Base-by-base conservation (phyloP, 176 grass and related monocot genomes). In the Calamus simplicifolius region DNA sequence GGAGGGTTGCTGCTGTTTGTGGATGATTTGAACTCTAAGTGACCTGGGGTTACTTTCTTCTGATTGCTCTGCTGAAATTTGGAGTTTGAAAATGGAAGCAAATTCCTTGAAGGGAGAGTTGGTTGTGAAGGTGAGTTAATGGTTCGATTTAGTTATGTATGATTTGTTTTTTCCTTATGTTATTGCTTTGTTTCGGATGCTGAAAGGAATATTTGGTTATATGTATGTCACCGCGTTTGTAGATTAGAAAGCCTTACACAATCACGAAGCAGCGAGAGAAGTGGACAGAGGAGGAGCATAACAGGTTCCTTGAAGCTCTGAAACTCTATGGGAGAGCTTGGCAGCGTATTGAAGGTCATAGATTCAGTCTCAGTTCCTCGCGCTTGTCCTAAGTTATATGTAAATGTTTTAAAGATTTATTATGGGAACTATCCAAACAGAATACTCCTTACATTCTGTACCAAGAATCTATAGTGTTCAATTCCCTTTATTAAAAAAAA, bases 231-330 rank as follows among this genome's bases (percentile, higher is more conserved):
- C 8, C 12, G 35, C 5, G 10, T 55, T 62, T 74, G 61, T 77
- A 97, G 93, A 76, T 74, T 43, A 85, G 93, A 53, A 97, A 97
- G 73, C 87, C 93, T 1, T 97, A 97, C 73, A 97, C 93, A 31
- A 91, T 97, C 58, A 97, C 93, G 14, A 97, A 97, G 70, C 87
- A 88, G 75, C 70, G 93, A 69, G 93, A 97, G 76, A 75, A 72
- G 73, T 91, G 93, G 93, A 91, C 93, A 12, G 87, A 97, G 79
- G 84, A 78, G 67, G 93, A 97, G 81, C 93, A 97, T 76, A 85
- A 78, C 66, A 70, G 75, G 63, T 97, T 97, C 59, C 64, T 97
- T 61, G 93, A 97, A 77, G 93, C 93, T 70, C 54, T 97, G 69
- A 97, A 85, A 69, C 73, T 97, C 49, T 88, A 97, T 70, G 93